Base-by-base conservation (phyloP, 768 basidiomycete species). In the Mycena epipterygia region DNA sequence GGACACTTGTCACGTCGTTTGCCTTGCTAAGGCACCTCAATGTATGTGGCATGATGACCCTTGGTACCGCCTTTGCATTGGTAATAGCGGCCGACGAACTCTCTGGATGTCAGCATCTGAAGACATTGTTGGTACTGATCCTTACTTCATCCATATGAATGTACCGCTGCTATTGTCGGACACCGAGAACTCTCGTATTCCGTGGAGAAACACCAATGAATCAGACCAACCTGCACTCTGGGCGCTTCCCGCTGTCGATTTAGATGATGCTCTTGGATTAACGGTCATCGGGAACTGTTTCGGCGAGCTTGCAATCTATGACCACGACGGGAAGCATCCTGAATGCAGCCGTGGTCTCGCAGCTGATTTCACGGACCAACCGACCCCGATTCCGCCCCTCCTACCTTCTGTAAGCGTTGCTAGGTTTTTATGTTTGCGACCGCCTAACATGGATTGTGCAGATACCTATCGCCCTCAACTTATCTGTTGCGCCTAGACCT, bases 271-370 rank as follows among this genome's bases (percentile, higher is more conserved):
- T 46, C 44, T 72, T n/a, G 71, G 71, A 30, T 57, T 60, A 9
- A 42, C 67, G n/a, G 71, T 68, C 9, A 33, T 72, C 11, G 71
- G 71, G 8, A 72, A 72, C 62, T 62, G 68, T 27, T 68, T 72
- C 41, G 71, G 71, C 8, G 71, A 72, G 41, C 39, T 72, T 14
- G 60, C 55, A 25, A 46, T 72, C 14, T 63, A 52, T 25, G 67
- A 72, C 32, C 39, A 41, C 30, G 67, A 32, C 29, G 59, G 37
- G 29, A 25, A 25, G 21, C 19, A 49, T 25, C 55, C 53, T 19
- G 33, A 30, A 25, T 33, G 42, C 37, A 35, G 33, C 33, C 3
- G 37, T 19, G 35, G 16, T 8, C 23, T 57, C n/a, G 23, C 30
- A 3, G 12, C 7, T 13, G 46, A 49, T 33, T 56, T 65, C 16